Base-by-base conservation (phyloP, 495 filamentous ascomycete genomes). In the Aspergillus ellipticus region DNA sequence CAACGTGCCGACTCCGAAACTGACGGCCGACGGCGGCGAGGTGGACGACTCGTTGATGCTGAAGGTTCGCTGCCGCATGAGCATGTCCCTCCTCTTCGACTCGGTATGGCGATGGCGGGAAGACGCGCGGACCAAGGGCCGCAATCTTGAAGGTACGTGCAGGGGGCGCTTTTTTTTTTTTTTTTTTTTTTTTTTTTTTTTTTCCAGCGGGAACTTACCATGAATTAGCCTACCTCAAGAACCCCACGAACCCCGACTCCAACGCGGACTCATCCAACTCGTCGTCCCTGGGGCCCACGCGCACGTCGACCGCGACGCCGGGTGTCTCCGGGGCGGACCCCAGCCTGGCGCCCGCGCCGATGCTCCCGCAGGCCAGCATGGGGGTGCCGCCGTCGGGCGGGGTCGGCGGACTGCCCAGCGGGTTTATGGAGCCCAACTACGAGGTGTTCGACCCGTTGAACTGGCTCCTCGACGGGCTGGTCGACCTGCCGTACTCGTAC, bases 81-180 rank as follows among this genome's bases (percentile, higher is more conserved):
- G 90, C 69, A 92, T 97, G 88, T 93, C 89, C 60, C 77, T 96
- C 6, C 88, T 97, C 2, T 96, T 87, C 66, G 92, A 97, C 71
- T 90, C 87, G 4, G 90, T 95, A 21, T 96, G 90, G 90, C 85
- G 90, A 51, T 97, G 92, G 92, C 80, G 92, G 54, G 90, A 95
- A 64, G 88, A 92, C 68, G 88, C 88, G 57, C 86, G 91, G 64
- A 85, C 87, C 35, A 85, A 88, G 67, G 89, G 85, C 7, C 79
- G 89, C 17, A 89, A 86, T 45, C 84, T 96, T 47, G 90, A 96
- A 76, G 83, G 88, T 89, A 77, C 71, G 82, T 67, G 21, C 41
- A n/a, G n/a, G n/a, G n/a, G n/a, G n/a, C n/a, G n/a, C n/a, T n/a
- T n/a, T n/a, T n/a, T n/a, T n/a, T n/a, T n/a, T n/a, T n/a, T n/a